Base-by-base conservation (phyloP, 1,284 basidiomycete species). In the Cutaneotrichosporon dermatis region DNA sequence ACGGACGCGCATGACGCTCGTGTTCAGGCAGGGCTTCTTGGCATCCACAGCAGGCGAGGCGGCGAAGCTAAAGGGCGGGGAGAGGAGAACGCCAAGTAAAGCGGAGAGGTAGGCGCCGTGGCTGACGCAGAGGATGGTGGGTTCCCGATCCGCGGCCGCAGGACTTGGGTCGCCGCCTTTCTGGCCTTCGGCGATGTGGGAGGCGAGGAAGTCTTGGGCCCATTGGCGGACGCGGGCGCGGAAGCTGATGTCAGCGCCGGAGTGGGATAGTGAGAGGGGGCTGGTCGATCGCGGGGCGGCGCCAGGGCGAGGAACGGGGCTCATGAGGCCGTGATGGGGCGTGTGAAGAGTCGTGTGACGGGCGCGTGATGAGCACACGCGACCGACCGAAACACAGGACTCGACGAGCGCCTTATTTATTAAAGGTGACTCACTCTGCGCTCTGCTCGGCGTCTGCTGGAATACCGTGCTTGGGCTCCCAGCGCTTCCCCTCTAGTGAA, bases 41-140 rank as follows among this genome's bases (percentile, higher is more conserved):
- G 61, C 42, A 59, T 74, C 63, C 13, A 70, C 66, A 1, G 54
- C 56, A 0, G 34, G 43, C n/a, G 43, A 25, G 10, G 58, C 13
- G 1, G 36, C 44, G 51, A 67, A 67, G 25, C 40, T 37, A 13
- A 55, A 50, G 4, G 46, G 34, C n/a, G 42, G 53, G 4, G 55
- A 51, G 36, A 68, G 41, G n/a, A 76, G 57, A 15, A 70, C 53
- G 11, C 55, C 51, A 15, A 67, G 57, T 12, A 76, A 60, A 1
- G 62, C 44, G 9, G 56, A 56, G 36, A 78, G 63, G 58, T 69
- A 77, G 10, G 75, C 76, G 39, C 75, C 75, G 58, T 78, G 76
- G 8, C 70, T 70, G 40, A 73, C 63, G 54, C 73, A 56, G 9
- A 76, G 64, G 34, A 76, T 60, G 9, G n/a, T 34, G 33, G 54